These are phyloP conservation scores for Paramecium octaurelia DNA, from an alignment of 73 alveolate species.

Conservation along the genomic window DNA sequence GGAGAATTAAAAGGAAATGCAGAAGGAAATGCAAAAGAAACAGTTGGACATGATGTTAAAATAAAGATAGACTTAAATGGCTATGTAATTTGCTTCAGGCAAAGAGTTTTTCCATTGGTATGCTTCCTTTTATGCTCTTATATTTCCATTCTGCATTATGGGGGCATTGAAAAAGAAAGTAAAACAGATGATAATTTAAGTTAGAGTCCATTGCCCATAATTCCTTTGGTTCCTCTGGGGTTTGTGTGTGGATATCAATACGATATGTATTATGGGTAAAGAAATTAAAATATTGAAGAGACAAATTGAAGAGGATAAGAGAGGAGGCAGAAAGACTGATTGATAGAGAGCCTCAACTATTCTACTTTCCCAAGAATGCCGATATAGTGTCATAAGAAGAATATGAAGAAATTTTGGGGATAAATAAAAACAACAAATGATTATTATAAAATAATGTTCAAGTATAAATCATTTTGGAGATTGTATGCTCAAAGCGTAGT, in stretches of 20 bases:
- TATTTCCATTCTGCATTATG: neutral
- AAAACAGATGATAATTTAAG: neutral
- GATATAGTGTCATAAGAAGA: neutral
- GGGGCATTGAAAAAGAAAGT: neutral
- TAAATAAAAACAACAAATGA: neutral
- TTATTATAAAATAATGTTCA: slow-evolving; percentile 15
- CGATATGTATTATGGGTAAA: slow-evolving; percentile 19
- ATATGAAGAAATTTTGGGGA: slow-evolving; percentile 4
- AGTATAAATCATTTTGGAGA: neutral
- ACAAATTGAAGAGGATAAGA: neutral
- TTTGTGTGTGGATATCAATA: neutral
- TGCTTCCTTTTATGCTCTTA: neutral
- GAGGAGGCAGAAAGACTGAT: neutral
- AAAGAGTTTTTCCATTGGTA: slow-evolving; percentile 2
- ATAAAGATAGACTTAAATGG: neutral
- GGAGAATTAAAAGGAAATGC: slow-evolving; percentile 15
- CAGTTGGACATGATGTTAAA: neutral
- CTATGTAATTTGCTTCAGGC: slow-evolving; percentile 19
- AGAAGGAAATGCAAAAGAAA: slow-evolving; percentile 10
- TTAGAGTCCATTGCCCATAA: neutral
- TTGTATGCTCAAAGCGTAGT: neutral
- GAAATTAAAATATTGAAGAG: neutral
- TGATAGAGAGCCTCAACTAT: neutral
- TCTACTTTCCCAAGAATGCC: neutral
- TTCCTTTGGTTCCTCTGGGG: neutral